Evolutionary conservation across 768 basidiomycete genomes (phyloP), one percentile per base, ranked within the genome.

Genomic region (Trametes cubensis): DNA sequence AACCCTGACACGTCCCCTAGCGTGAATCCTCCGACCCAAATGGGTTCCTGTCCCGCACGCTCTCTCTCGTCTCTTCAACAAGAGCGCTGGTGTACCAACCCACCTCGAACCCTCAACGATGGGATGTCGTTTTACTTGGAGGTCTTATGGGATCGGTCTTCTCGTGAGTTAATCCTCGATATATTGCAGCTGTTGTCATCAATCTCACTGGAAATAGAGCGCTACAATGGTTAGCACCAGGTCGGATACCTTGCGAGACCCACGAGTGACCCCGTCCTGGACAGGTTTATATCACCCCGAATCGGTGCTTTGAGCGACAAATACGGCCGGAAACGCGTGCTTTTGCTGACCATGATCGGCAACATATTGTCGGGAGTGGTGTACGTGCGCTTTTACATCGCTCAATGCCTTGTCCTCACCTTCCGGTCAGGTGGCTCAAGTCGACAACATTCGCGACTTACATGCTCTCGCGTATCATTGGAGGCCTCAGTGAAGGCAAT

Each of bases 401-500:
- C 44, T 26, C 2, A 55, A 42, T 18, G 4, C n/a, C 3, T 49
- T 58, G 18, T 63, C 50, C 65, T 61, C 6, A 21, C 14, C n/a
- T 44, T 52, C 15, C 39, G 28, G 40, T n/a, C 51, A 94, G 94
- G 46, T 97, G 94, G 94, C 82, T 95, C 48, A 83, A 88, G 70
- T 94, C 94, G 0, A 95, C 95, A 2, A 86, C 90, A 0, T 98
- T 97, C 73, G 90, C 89, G 1, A 88, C 91, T 0, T 98, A 93
- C 72, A 81, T 94, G 80, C 83, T 95, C 25, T 94, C 95, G 10
- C 85, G 96, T 15, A 80, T 98, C 6, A 86, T 98, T 39, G 95
- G 95, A 11, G 96, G 96, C 4, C 79, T 98, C 10, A 94, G 92
- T 69, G 96, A 99, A 78, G 96, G 96, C 47, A 99, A 99, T 71